Conservation (phyloP, 2,329 filamentous ascomycete species). For the Alternaria novae-zelandiae region DNA sequence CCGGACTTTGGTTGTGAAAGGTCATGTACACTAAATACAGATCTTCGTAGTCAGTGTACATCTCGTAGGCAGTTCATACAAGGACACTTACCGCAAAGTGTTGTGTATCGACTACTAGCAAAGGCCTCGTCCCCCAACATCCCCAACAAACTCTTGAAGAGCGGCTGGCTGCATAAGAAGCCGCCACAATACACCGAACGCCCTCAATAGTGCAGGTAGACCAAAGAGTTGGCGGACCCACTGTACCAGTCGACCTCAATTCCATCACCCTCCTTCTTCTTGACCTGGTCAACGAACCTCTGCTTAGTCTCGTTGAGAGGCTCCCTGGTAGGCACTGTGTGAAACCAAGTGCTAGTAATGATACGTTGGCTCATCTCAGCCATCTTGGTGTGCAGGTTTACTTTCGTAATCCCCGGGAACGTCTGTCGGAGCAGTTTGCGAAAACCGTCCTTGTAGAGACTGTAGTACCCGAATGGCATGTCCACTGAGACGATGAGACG, state of each 20-base stretch:
- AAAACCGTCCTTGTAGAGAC: conserved; percentile 5
- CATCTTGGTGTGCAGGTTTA: conserved; percentile 11
- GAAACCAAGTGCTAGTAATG: not conserved
- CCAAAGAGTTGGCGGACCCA: not conserved
- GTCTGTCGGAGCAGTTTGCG: conserved; percentile 10
- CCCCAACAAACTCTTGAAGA: not conserved
- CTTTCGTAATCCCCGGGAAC: conserved; percentile 15
- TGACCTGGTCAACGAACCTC: conserved; percentile 3
- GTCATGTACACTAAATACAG: not conserved
- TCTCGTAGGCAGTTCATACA: not conserved
- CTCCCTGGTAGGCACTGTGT: not conserved
- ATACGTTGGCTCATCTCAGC: not conserved
- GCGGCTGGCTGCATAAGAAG: not conserved
- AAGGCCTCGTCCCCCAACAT: not conserved
- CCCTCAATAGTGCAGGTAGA: not conserved
- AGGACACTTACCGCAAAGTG: not conserved
- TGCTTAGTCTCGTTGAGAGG: conserved; percentile 2
- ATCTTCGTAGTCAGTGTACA: not conserved
- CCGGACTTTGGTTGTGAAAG: not conserved
- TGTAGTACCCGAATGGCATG: conserved; percentile 12
- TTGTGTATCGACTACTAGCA: not conserved
- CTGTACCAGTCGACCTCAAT: conserved; percentile 9
- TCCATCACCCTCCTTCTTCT: conserved; percentile 9
- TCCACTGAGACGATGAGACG: conserved; percentile 15
- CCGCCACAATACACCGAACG: not conserved